Evolutionary conservation across 2,329 filamentous ascomycete genomes (phyloP), one percentile per base, ranked within the genome.

Genomic region (Parastagonospora nodorum): DNA sequence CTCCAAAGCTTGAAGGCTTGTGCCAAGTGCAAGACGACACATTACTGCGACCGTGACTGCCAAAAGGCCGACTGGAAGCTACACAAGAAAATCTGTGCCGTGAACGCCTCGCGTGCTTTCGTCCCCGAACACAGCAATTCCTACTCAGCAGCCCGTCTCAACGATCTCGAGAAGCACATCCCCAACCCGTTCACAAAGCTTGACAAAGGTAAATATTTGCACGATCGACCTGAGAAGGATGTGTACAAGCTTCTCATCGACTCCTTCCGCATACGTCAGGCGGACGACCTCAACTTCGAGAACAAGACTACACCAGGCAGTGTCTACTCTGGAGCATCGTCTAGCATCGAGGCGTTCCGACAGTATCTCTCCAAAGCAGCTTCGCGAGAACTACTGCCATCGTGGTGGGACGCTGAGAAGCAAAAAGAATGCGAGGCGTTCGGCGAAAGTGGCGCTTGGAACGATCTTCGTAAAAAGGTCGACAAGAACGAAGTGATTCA

Each of bases 21-120:
- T 48, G 53, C 58, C 5, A 57, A 60, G 47, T 75, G 72, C 62
- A 61, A 63, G 15, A 52, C 54, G 1, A 55, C 57, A 24, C 39
- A 19, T n/a, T 75, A 74, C 60, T 75, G 73, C 45, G 51, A 54
- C 35, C 61, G 58, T 40, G 63, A 66, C 12, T 74, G 69, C 48
- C 69, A 75, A 45, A 69, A 63, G 27, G 55, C 61, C 16, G 55
- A 71, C 45, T 72, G 63, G 64, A 70, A 70, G 42, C 40, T 16
- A 2, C 69, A 75, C 64, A 73, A 74, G 55, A 69, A 68, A 37
- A 45, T 56, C 11, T 72, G 70, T 47, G 16, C 46, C 15, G 30
- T 27, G 11, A 44, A 41, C 14, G 46, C 45, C 14, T 35, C 44
- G 16, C 36, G 19, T 11, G 32, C 41, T 10, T n/a, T n/a, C 11